Percentiles rank a stretch among this genome's conserved stretches.
These are phyloP conservation scores for Capsicum baccatum DNA, from an alignment of 257 asterid genomes.

Conservation along the genomic window DNA sequence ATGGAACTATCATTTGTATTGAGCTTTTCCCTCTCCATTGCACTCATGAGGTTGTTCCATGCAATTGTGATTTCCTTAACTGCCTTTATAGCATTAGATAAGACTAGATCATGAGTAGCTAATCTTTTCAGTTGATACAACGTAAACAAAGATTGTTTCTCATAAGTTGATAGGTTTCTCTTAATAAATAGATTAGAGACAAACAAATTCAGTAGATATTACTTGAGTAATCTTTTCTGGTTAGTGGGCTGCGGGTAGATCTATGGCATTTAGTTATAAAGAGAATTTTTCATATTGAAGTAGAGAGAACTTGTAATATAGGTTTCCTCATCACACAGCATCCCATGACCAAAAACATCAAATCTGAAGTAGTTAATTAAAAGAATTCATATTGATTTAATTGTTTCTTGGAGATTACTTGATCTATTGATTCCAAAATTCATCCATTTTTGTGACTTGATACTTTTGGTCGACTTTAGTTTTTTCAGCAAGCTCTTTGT, in stretches of 20 bases:
- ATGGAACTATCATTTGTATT: slow-evolving; percentile 62
- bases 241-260: slow-evolving; percentile 58
- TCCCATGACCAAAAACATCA: slow-evolving; percentile 73
- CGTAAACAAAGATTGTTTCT: slow-evolving; percentile 62
- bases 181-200: slow-evolving; percentile 54
- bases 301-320: slow-evolving; percentile 53
- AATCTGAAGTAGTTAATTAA: slow-evolving; percentile 53
- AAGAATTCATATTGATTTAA: too few species aligned
- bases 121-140: slow-evolving; percentile 72
- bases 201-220: slow-evolving; percentile 53
- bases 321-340: slow-evolving; percentile 63
- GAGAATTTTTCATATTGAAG: slow-evolving; percentile 75
- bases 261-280: slow-evolving; percentile 70
- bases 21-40: slow-evolving; percentile 68
- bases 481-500: too few species aligned
- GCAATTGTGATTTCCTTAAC: slow-evolving; percentile 80
- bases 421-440: too few species aligned
- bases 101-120: slow-evolving; percentile 61
- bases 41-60: slow-evolving; percentile 77
- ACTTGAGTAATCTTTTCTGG: slow-evolving; percentile 60
- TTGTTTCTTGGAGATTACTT: too few species aligned
- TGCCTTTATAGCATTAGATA: slow-evolving; percentile 87
- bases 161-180: slow-evolving; percentile 63
- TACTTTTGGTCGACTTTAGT: too few species aligned
- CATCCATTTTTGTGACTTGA: too few species aligned